Conservation (phyloP, 768 basidiomycete genomes). For the Podaxis sp. region DNA sequence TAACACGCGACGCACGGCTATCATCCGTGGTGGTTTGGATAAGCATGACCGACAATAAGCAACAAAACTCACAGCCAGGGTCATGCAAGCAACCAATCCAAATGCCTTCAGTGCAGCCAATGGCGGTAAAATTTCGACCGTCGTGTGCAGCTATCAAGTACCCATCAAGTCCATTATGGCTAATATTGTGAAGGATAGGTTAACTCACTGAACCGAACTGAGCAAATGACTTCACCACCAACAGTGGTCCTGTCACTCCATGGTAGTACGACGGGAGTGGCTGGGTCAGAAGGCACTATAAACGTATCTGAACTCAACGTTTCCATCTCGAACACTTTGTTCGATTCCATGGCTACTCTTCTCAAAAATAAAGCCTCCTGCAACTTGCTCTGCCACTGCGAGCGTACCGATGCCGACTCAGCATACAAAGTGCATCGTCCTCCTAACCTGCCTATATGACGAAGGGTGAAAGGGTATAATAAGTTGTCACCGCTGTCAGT, state of each 20-base stretch:
- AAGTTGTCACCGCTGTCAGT: slow-evolving; percentile 58
- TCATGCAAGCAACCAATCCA: slow-evolving; percentile 97
- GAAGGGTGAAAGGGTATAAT: slow-evolving; percentile 86
- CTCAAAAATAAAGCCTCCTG: slow-evolving; percentile 86
- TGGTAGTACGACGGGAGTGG: slow-evolving; percentile 45
- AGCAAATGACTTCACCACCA: slow-evolving; percentile 89
- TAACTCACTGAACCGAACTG: slow-evolving; percentile 84
- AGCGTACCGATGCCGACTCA: slow-evolving; percentile 70
- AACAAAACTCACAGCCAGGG: slow-evolving; percentile 64
- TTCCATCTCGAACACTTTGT: slow-evolving; percentile 93
- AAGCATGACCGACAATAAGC: background rate
- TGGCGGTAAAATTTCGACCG: slow-evolving; percentile 82
- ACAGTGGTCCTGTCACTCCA: slow-evolving; percentile 78
- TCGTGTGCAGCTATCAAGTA: slow-evolving; percentile 69
- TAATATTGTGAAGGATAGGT: background rate
- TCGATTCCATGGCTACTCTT: slow-evolving; percentile 86
- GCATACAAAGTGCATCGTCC: slow-evolving; percentile 88
- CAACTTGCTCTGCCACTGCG: slow-evolving; percentile 88
- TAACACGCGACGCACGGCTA: slow-evolving; percentile 90
- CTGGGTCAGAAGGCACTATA: slow-evolving; percentile 65
- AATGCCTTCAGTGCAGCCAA: slow-evolving; percentile 94
- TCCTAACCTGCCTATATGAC: slow-evolving; percentile 85
- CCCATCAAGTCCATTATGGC: slow-evolving; percentile 3
- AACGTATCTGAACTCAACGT: slow-evolving; percentile 89
- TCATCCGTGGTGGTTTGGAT: background rate